Base-by-base conservation (phyloP, 305 asterid genomes). In the Withania somnifera region DNA sequence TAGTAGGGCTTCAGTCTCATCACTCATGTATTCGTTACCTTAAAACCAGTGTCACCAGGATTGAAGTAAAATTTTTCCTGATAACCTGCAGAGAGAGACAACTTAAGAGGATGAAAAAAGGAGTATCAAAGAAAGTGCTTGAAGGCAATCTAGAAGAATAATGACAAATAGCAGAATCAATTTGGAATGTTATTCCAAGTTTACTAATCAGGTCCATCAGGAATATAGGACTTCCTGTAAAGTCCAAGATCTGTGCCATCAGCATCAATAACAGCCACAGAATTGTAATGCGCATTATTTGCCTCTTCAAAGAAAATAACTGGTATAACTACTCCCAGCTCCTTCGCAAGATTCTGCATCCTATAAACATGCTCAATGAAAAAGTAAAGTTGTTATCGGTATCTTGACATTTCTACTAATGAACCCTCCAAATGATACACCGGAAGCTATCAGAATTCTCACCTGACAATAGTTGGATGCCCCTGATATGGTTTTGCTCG, bases 261-360 rank as follows among this genome's bases (percentile, higher is more conserved):
- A 78, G 97, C 97, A 91, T 96, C 99, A 83, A 94, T 90, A 47
- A 96, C 90, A 51, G 90, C 98, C 71, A 96, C 68, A 36, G 99
- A 96, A 88, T 94, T 97, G 88, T 91, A 94, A 87, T 97, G 98
- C 19, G 98, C 98, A 83, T 92, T 94, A 88, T 94, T 97, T 84
- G 98, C 97, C 89, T 93, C 98, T 90, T 93, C 98, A 79, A 96
- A 96, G 84, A 96, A 94, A 90, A 98, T 96, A 76, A 96, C 95
- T 17, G 99, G 99, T 84, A 97, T 88, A 32, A 92, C 99, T 5
- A 94, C 97, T 75, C 97, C 95, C 88, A 97, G 82, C 85, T 93
- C 99, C 84, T 92, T 97, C 2, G 98, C 99, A 88, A 97, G 92
- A 60, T 89, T 91, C 84, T 94, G 97, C 98, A 97, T 91, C 90